A percentile compares a stretch with the other conserved stretches of the same genome.
Conservation (phyloP, 352 stramenopile genomes). For the Pythium oligandrum region DNA sequence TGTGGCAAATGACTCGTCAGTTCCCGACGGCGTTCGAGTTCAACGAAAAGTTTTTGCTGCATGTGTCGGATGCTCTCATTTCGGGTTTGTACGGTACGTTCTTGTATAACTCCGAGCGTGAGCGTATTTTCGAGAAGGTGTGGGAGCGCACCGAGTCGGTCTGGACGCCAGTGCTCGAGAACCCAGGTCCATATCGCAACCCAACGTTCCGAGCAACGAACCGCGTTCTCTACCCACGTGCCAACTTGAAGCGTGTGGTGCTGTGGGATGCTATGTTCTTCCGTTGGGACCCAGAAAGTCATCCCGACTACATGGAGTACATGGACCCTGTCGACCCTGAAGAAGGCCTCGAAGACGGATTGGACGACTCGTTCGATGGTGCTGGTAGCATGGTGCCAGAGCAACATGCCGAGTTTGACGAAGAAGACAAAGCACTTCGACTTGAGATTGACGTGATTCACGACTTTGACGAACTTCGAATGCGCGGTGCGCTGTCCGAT, state of each 20-base stretch:
- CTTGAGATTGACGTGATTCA: conserved; percentile 81
- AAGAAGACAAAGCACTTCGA: conserved; percentile 58
- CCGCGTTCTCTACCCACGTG: conserved; percentile 74
- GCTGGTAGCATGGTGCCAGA: conserved; percentile 14
- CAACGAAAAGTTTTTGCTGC: conserved; percentile 82
- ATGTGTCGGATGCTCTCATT: conserved; percentile 74
- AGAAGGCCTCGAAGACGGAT: conserved; percentile 26
- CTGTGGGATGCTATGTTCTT: conserved; percentile 87
- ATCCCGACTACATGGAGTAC: conserved; percentile 85
- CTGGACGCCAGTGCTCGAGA: conserved; percentile 77
- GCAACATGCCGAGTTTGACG: conserved; percentile 35
- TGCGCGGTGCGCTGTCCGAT: conserved; percentile 57
- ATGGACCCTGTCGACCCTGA: conserved; percentile 55
- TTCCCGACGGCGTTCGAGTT: conserved; percentile 89
- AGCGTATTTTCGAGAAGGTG: conserved; percentile 78
- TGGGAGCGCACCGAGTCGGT: conserved; percentile 84
- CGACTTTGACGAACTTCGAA: conserved; percentile 72
- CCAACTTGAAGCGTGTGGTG: conserved; percentile 85
- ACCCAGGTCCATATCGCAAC: conserved; percentile 61
- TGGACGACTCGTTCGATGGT: conserved; percentile 8
- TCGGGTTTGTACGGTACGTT: conserved; percentile 81
- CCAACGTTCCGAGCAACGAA: conserved; percentile 73
- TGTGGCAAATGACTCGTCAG: conserved; percentile 86
- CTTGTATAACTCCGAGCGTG: conserved; percentile 81
- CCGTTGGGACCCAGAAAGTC: conserved; percentile 79